These are phyloP conservation scores for Aspergillus jensenii DNA, from an alignment of 2,329 filamentous ascomycete species.

Conservation along the genomic window DNA sequence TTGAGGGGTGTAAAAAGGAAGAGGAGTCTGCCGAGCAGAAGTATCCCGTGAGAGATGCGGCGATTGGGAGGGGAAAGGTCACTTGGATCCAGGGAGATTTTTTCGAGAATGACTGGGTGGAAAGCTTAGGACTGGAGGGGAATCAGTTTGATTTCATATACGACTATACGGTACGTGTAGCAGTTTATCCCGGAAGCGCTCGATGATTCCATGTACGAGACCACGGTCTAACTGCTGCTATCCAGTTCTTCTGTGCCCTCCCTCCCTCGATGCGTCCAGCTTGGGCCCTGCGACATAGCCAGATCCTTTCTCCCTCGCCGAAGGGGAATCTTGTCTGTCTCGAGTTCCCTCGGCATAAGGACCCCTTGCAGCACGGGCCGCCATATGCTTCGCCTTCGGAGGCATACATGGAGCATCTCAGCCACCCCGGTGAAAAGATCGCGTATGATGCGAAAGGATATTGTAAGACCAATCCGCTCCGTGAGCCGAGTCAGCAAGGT, in stretches of 20 bases:
- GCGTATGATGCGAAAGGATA: conserved; percentile 58
- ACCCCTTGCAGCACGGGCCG: conserved; percentile 64
- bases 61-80: conserved; percentile 45
- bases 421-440: conserved; percentile 66
- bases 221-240: background rate
- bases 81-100: conserved; percentile 60
- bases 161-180: conserved; percentile 52
- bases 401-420: conserved; percentile 71
- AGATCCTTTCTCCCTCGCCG: conserved; percentile 51
- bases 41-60: conserved; percentile 9
- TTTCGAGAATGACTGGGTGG: conserved; percentile 15
- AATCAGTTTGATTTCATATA: conserved; percentile 20
- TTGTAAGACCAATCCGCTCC: conserved; percentile 49
- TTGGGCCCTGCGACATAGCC: conserved; percentile 58
- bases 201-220: background rate
- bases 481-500: conserved; percentile 40
- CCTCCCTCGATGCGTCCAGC: conserved; percentile 53
- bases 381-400: conserved; percentile 69
- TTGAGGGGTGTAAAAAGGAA: conserved; percentile 5
- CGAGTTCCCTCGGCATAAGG: conserved; percentile 76
- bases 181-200: background rate
- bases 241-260: conserved; percentile 62
- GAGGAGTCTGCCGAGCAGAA: background rate
- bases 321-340: conserved; percentile 61
- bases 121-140: background rate